Base-by-base conservation (phyloP, 306 rosid genomes). In the Gastrolobium villosum region DNA sequence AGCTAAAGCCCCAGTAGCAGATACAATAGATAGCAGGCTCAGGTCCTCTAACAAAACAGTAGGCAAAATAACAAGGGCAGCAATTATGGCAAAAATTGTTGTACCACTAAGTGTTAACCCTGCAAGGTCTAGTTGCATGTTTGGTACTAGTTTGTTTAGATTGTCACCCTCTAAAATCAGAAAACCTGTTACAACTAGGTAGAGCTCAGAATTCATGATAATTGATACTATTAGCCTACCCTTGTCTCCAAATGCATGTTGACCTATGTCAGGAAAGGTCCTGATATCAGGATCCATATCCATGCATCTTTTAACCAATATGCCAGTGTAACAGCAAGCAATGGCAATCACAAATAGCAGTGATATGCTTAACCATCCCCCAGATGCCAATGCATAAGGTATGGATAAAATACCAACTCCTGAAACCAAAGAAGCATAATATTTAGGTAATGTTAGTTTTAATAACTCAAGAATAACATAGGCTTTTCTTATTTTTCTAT, bases 321-420 rank as follows among this genome's bases (percentile, higher is more conserved):
- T 34, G 44, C 94, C 98, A 0, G 98, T 70, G 85, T 94, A 90
- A 43, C 86, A 90, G 20, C 92, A 72, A 31, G 88, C 74, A 0
- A 76, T 14, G 1, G 98, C 91, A 0, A 92, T 81, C 26, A 74
- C 14, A 9, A 94, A 86, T 7, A 94, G 87, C 3, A 90, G 85
- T 3, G 73, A 66, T 69, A 94, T 53, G 90, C 97, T 94, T 62
- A 90, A 34, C 98, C 98, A 94, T 68, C 98, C 98, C 30, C 94
- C 96, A 2, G 87, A 82, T 71, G 98, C 80, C 3, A 94, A 77
- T 43, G 97, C 98, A 15, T 87, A 94, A 0, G 98, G 97, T 71
- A 87, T 83, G 2, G 96, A 94, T 0, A 94, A 80, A 45, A 92
- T 86, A 2, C 98, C 98, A 61, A 92, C 88, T 75, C 98, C 98